Evolutionary conservation across 495 filamentous ascomycete species (phyloP).

Genomic region (Beverwykella pulmonaria): DNA sequence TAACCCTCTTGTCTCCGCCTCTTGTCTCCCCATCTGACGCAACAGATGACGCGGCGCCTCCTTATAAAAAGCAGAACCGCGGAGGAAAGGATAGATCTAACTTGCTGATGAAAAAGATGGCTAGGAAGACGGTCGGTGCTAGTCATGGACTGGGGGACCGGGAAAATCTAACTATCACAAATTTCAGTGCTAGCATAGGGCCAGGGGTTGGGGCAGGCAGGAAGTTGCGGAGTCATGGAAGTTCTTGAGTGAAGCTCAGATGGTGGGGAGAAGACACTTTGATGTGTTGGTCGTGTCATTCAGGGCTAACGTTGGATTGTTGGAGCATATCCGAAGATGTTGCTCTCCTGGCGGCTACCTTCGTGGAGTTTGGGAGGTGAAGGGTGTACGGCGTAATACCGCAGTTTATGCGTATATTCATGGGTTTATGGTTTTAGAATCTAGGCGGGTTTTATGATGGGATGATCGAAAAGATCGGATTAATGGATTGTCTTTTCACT

Average conservation of each 20-base stretch:
- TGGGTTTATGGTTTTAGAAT: background rate
- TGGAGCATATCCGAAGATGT: background rate
- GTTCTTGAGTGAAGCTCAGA: background rate
- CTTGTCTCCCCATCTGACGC: conserved; percentile 22
- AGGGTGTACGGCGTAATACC: background rate
- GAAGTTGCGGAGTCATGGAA: conserved; percentile 43
- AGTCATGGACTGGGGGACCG: conserved; percentile 26
- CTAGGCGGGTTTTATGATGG: background rate
- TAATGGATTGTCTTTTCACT: background rate
- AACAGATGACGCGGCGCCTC: conserved; percentile 23
- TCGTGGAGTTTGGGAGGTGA: background rate
- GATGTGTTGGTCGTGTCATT: too few species aligned
- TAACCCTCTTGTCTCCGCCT: conserved; percentile 20
- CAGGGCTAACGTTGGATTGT: too few species aligned
- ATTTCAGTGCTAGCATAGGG: conserved; percentile 34
- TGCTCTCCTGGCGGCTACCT: background rate
- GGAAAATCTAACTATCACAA: conserved; percentile 39
- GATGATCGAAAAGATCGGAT: background rate
- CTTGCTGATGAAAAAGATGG: conserved; percentile 44
- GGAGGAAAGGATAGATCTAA: conserved; percentile 33
- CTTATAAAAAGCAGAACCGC: conserved; percentile 41
- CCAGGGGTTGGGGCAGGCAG: conserved; percentile 31
- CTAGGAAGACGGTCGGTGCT: conserved; percentile 42
- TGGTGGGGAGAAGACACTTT: too few species aligned
- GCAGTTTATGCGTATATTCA: background rate